A percentile compares a stretch with the other conserved stretches of the same genome.
Evolutionary conservation across 176 grass and related monocot species (phyloP).

Genomic region (Oryza meyeriana): DNA sequence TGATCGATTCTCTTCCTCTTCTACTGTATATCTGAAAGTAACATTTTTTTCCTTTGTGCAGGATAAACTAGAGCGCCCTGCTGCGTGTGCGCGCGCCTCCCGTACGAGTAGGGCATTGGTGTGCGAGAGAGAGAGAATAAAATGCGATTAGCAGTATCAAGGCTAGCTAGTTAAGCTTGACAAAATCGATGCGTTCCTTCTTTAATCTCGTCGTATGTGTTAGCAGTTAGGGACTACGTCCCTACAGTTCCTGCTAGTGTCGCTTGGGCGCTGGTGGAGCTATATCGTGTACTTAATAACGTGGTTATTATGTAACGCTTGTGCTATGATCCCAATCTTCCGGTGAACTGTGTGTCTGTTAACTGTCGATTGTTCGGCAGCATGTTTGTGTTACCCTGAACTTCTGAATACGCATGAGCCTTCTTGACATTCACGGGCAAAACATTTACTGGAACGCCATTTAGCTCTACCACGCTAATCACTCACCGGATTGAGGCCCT

Average conservation of each 20-base stretch:
- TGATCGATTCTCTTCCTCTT: neutral
- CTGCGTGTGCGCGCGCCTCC: neutral
- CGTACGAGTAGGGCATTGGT: conserved; percentile 1
- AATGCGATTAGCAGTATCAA: neutral
- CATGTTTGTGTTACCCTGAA: neutral
- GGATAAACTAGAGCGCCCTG: conserved; percentile 33
- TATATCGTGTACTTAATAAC: neutral
- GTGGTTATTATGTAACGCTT: neutral
- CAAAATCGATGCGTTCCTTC: too few species aligned
- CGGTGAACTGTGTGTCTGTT: neutral
- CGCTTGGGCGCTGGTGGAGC: neutral
- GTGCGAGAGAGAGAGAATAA: conserved; percentile 27
- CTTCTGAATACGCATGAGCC: neutral
- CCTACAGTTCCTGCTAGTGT: neutral
- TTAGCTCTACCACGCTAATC: too few species aligned
- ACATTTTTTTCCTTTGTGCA: neutral
- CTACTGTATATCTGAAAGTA: neutral
- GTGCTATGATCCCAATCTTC: neutral
- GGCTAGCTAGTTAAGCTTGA: conserved; percentile 1
- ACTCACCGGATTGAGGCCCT: too few species aligned
- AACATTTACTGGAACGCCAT: neutral
- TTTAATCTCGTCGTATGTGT: conserved; percentile 2
- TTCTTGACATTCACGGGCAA: neutral
- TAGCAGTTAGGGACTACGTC: conserved; percentile 5
- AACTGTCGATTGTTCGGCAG: neutral